A percentile compares a stretch with the other conserved stretches of the same genome.
These are phyloP conservation scores for Puccinia coronata DNA, from an alignment of 1,284 basidiomycete species.

Conservation along the genomic window DNA sequence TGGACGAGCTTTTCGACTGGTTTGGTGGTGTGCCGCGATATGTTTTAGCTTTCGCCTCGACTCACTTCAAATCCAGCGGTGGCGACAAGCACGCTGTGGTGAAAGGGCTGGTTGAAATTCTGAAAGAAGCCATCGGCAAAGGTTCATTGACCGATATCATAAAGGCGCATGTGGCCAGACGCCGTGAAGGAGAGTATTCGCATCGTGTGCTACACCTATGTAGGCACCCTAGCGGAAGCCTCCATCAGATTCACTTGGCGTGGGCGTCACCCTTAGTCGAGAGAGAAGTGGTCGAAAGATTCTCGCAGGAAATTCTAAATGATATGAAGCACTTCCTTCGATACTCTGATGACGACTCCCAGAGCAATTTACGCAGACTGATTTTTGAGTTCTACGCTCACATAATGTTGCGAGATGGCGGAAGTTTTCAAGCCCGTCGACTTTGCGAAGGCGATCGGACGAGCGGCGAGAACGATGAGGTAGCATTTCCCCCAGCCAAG, in stretches of 20 bases:
- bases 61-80: not conserved
- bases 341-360: not conserved
- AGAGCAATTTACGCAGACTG: not conserved
- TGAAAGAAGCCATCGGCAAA: not conserved
- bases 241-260: not conserved
- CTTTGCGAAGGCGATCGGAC: not conserved
- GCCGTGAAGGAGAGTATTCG: not conserved
- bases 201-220: constrained; percentile 10
- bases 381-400: not conserved
- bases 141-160: not conserved
- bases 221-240: constrained; percentile 13
- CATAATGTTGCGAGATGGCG: constrained; percentile 1
- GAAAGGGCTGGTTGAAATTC: not conserved
- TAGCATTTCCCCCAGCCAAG: constrained; percentile 1
- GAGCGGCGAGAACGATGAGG: not conserved
- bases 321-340: not conserved
- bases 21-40: constrained; percentile 10
- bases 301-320: not conserved
- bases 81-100: not conserved
- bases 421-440: constrained; percentile 13
- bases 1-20: constrained; percentile 1
- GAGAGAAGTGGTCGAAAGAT: not conserved
- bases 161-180: not conserved
- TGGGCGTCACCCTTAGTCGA: not conserved
- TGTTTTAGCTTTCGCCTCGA: not conserved